Evolutionary conservation across 2,329 filamentous ascomycete species (phyloP), one percentile per base, ranked within the genome.

Genomic region (Colletotrichum cereale): DNA sequence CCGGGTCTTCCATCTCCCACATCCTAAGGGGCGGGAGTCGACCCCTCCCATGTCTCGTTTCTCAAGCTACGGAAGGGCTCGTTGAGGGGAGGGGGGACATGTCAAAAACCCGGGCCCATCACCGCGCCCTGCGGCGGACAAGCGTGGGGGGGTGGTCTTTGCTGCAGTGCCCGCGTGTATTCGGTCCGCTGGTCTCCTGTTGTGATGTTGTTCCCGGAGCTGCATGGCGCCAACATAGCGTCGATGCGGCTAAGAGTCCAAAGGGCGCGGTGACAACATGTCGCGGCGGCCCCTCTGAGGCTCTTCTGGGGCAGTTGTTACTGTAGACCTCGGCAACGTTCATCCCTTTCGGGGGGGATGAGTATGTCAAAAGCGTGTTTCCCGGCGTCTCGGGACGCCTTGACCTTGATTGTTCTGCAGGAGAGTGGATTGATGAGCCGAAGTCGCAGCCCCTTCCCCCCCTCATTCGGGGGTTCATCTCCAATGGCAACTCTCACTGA

Each of bases 71-170:
- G 36, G 16, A 26, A 38, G n/a, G 55, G 14, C n/a, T 18, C n/a
- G 14, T 21, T 50, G 31, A 36, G n/a, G 42, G 10, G 18, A n/a
- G n/a, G n/a, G 58, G 6, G 14, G 10, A 50, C 34, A 52, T 55
- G 66, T 61, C 52, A 69, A 65, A 50, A 34, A 12, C 4, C 29
- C 16, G 24, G 26, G 18, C 38, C 44, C 61, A 48, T 53, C 69
- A 48, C 44, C 38, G 66, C 69, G 69, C 69, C 69, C 65, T 71
- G 21, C 40, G 58, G 53, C 40, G 16, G 65, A 71, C 52, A 48
- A 58, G 44, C 8, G 24, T 63, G 52, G 31, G 42, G 42, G 36
- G 18, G 3, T 8, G 16, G 8, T 42, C 1, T 24, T 47, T 12
- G 3, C 44, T 47, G 42, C 53, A 16, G 31, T 12, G 34, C 34